Evolutionary conservation across 2,329 filamentous ascomycete species (phyloP), one percentile per base, ranked within the genome.

Genomic region (Alternaria burnsii): DNA sequence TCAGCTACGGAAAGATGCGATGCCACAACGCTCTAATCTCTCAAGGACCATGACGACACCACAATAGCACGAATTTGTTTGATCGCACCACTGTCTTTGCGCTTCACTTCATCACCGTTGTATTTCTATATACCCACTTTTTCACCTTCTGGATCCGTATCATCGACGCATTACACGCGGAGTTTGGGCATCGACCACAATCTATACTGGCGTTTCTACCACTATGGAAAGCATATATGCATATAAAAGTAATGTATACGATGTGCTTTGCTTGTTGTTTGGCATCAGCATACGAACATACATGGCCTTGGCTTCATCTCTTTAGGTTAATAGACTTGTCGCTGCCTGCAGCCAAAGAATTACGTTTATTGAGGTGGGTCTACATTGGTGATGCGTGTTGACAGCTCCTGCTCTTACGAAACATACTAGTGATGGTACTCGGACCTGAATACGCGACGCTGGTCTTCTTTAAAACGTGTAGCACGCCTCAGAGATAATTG

Each of bases 1-100:
- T 46, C 81, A 81, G 18, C 67, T 87, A 54, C 80, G 80, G 53
- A 83, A 81, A 63, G 80, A 83, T 20, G 71, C 76, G 9, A 58
- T 60, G 9, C 62, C 64, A 1, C 59, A 55, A 32, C 53, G 66
- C 28, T 69, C 66, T 4, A 62, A 62, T 28, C 52, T 67, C 30
- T 62, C 65, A 11, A 56, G 62, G 28, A 62, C 60, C 2, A 63
- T 58, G 36, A 48, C 58, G 6, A 60, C 54, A 42, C 53, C 58
- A 22, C 53, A 58, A 55, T 61, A 59, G 44, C 36, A 30, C 18
- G 12, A 11, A 43, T 5, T 48, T 10, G 26, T 5, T 18, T 58
- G 22, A 28, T 9, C 12, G 20, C 9, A 30, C n/a, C 34, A 34
- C 2, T 11, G 41, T 52, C 7, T 47, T 41, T 41, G 16, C 50